Conservation (phyloP, 2,329 filamentous ascomycete genomes). For the Aspergillus sp. region DNA sequence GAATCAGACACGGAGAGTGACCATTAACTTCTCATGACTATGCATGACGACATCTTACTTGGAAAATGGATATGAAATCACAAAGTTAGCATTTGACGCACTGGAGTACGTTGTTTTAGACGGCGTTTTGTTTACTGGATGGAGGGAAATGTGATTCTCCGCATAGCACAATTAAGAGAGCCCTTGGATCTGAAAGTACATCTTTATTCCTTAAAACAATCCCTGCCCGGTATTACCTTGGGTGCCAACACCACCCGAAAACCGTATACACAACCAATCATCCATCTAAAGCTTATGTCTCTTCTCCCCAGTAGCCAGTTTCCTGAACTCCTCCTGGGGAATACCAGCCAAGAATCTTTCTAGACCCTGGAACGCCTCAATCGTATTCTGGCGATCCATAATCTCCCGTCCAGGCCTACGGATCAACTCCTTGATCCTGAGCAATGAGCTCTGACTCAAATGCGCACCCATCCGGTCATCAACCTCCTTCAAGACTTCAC, state of each 20-base stretch:
- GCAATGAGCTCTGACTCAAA: slow-evolving; percentile 73
- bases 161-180: not conserved
- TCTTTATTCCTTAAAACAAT: not conserved
- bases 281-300: slow-evolving; percentile 75
- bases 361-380: slow-evolving; percentile 83
- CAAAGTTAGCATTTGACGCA: not conserved
- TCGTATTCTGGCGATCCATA: slow-evolving; percentile 73
- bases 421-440: slow-evolving; percentile 83
- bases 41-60: not conserved
- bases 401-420: slow-evolving; percentile 69
- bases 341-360: slow-evolving; percentile 76
- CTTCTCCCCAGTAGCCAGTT: slow-evolving; percentile 84
- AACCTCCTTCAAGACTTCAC: slow-evolving; percentile 73
- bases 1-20: slow-evolving; percentile 40
- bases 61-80: not conserved
- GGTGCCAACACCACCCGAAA: not conserved
- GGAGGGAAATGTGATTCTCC: no score
- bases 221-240: not conserved
- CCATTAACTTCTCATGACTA: not conserved
- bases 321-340: slow-evolving; percentile 85
- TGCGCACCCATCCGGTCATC: slow-evolving; percentile 78
- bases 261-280: not conserved
- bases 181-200: no score
- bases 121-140: not conserved
- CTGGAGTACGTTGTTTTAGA: not conserved